phyloP scores from a whole-genome alignment of 2,329 filamentous ascomycete species.

The Fusarium sp. region DNA sequence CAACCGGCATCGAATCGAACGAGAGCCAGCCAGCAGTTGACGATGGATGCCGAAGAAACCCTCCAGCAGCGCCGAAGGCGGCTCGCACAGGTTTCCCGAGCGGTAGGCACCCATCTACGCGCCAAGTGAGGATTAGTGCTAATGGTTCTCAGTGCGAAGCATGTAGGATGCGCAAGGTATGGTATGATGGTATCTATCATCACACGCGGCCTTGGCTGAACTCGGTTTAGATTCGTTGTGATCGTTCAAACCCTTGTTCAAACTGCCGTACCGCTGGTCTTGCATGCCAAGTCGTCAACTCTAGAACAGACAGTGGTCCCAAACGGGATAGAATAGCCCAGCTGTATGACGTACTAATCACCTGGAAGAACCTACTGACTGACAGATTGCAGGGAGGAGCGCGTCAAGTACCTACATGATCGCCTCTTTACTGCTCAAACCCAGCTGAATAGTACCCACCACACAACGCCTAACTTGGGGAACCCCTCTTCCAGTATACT shows the following conservation, averaged over 20 bases:
- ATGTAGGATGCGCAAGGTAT: slow-evolving; percentile 9
- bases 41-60: slow-evolving; percentile 2
- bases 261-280: background rate
- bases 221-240: background rate
- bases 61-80: slow-evolving; percentile 9
- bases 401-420: slow-evolving; percentile 1
- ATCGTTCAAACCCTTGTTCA: slow-evolving; percentile 6
- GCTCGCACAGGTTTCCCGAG: slow-evolving; percentile 7
- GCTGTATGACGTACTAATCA: background rate
- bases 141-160: slow-evolving; percentile 6
- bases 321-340: slow-evolving; percentile 6
- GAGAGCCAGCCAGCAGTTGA: background rate
- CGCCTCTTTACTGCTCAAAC: background rate
- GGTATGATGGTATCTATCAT: background rate
- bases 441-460: background rate
- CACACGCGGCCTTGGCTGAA: background rate
- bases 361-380: background rate
- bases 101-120: background rate
- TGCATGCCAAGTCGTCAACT: background rate
- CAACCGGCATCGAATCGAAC: background rate
- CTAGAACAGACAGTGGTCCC: background rate
- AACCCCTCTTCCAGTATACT: background rate
- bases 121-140: background rate
- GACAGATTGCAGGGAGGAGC: background rate
- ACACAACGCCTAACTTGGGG: background rate